Conservation (phyloP, 2,329 filamentous ascomycete genomes). For the Paracorniculantispora psalliotae region DNA sequence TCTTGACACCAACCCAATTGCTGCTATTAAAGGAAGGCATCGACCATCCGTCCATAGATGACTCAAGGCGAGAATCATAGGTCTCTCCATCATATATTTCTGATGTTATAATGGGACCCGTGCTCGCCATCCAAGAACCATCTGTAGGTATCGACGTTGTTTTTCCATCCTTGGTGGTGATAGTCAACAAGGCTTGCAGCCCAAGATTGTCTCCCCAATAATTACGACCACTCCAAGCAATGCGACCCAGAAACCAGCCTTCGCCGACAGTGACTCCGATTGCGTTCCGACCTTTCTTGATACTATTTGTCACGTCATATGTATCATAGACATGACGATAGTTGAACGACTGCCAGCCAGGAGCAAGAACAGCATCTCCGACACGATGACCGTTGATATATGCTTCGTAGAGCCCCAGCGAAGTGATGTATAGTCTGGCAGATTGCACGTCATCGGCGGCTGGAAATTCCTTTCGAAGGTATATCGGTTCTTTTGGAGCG, state of each 20-base stretch:
- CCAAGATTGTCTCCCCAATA: constrained; percentile 35
- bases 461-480: constrained; percentile 31
- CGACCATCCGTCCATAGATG: constrained; percentile 26
- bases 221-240: constrained; percentile 27
- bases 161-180: constrained; percentile 28
- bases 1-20: constrained; percentile 27
- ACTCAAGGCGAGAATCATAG: constrained; percentile 36
- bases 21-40: constrained; percentile 21
- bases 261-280: constrained; percentile 41
- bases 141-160: constrained; percentile 30
- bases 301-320: constrained; percentile 42
- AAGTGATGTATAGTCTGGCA: constrained; percentile 44
- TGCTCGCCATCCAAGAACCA: constrained; percentile 30
- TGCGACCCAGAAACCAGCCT: constrained; percentile 43
- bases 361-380: constrained; percentile 38
- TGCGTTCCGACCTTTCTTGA: constrained; percentile 30
- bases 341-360: constrained; percentile 49
- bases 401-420: constrained; percentile 40
- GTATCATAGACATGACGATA: constrained; percentile 48
- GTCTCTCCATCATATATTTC: constrained; percentile 51
- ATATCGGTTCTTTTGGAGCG: constrained; percentile 25
- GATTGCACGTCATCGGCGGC: constrained; percentile 21
- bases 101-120: constrained; percentile 29
- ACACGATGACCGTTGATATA: constrained; percentile 42
- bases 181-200: constrained; percentile 34